These are phyloP conservation scores for Teratosphaeria viscida DNA, from an alignment of 2,329 filamentous ascomycete genomes.

Conservation along the genomic window DNA sequence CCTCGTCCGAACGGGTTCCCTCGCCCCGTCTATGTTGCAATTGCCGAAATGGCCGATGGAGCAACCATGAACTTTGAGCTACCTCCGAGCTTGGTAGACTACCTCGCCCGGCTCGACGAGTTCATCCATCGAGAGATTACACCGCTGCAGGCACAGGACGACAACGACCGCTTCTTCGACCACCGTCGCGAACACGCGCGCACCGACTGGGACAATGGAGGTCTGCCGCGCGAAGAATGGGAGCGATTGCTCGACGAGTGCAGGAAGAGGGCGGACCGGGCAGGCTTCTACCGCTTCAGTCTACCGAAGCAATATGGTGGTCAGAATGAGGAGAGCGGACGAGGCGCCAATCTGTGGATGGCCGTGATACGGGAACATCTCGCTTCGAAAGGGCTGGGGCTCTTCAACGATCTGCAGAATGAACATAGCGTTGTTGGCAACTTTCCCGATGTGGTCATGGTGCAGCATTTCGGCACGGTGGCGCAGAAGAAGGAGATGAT, in stretches of 20 bases:
- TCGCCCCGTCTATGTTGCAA: background rate
- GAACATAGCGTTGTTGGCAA: constrained; percentile 54
- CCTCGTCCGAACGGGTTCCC: background rate
- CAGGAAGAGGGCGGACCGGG: constrained; percentile 43
- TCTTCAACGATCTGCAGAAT: constrained; percentile 55
- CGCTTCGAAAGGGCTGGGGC: constrained; percentile 47
- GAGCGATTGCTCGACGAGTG: constrained; percentile 44
- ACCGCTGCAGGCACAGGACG: constrained; percentile 44
- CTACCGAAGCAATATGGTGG: constrained; percentile 48
- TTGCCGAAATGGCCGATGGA: background rate
- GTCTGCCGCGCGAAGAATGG: constrained; percentile 50
- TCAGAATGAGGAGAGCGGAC: constrained; percentile 32
- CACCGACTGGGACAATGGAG: constrained; percentile 49
- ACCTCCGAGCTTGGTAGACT: constrained; percentile 39
- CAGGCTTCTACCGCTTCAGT: constrained; percentile 51
- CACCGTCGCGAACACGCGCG: constrained; percentile 52
- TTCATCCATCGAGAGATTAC: constrained; percentile 47
- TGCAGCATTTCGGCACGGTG: constrained; percentile 48
- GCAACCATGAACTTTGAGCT: constrained; percentile 45
- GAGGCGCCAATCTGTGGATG: constrained; percentile 51
- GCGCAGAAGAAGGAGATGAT: constrained; percentile 47
- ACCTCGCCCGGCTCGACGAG: constrained; percentile 42
- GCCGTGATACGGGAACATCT: constrained; percentile 51
- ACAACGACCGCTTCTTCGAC: constrained; percentile 57
- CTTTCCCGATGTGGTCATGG: constrained; percentile 52